A percentile compares a stretch with the other conserved stretches of the same genome.
phyloP scores from a whole-genome alignment of 768 basidiomycete species.

The Erythrobasidium yunnanense region DNA sequence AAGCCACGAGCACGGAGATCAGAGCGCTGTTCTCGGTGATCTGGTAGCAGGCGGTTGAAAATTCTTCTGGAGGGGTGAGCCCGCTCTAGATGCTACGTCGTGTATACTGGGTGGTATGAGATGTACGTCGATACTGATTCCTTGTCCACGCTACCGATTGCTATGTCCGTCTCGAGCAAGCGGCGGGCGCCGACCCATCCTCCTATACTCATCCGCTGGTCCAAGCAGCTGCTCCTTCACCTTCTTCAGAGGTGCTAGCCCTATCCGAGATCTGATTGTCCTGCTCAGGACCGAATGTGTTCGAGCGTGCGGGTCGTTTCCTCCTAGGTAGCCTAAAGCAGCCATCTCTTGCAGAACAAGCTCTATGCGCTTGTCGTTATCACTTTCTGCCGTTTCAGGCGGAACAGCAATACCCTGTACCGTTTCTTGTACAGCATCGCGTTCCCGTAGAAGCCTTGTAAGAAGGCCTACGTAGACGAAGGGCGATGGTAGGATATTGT shows the following conservation, averaged over 20 bases:
- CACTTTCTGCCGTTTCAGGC: not conserved
- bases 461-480: constrained; percentile 9
- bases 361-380: constrained; percentile 2
- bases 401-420: not conserved
- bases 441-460: not conserved
- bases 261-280: not conserved
- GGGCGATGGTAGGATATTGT: not conserved
- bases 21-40: too few relatives aligned
- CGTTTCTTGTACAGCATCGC: not conserved
- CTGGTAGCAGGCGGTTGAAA: too few relatives aligned
- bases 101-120: too few relatives aligned
- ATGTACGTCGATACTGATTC: too few relatives aligned
- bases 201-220: too few relatives aligned
- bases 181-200: too few relatives aligned
- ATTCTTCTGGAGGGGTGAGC: too few relatives aligned
- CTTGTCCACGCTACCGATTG: too few relatives aligned
- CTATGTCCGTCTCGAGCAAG: too few relatives aligned
- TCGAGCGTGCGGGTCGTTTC: not conserved
- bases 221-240: too few relatives aligned
- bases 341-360: constrained; percentile 22
- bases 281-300: not conserved
- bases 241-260: not conserved
- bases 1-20: too few relatives aligned
- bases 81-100: too few relatives aligned
- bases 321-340: constrained; percentile 9